Base-by-base conservation (phyloP, 805 yeast genomes). In the Yamadazyma paraphyllophila region DNA sequence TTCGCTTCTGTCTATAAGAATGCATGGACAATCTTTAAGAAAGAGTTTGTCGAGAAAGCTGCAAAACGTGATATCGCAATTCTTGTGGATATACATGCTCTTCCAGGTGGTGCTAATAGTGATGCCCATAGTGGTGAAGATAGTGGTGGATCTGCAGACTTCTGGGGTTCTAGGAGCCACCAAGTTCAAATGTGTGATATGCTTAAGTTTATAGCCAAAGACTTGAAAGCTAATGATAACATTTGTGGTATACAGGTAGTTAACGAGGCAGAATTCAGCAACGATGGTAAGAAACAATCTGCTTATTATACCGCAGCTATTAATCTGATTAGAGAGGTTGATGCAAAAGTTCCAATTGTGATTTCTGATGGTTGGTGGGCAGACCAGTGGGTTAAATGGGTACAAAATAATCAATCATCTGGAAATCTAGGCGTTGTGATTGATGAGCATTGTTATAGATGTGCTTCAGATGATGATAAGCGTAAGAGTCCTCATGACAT, bases 291-390 rank as follows among this genome's bases (percentile, higher is more conserved):
- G 30, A 66, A 66, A 17, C 88, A 83, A 57, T 70, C 74, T 50
- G 57, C 62, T 3, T 92, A 83, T 63, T 91, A 91, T 60, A 56
- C 73, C 8, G 75, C 77, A 14, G 96, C 96, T 0, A 68, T 81
- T 31, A 69, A 71, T 29, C 73, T 75, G 34, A 83, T 92, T 36
- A 71, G 92, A 26, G 60, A 63, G 15, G 68, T 72, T 12, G 85
- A 88, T 58, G 39, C 62, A 1, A 63, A 63, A 2, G 64, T 89
- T 29, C 96, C 96, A 0, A 71, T 92, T 5, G 68, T 86, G 13
- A 85, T 92, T 30, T 88, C 96, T 1, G 98, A 92, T 61, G 96
- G 96, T 2, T 94, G 98, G 98, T 84, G 89, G 83, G 78, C 94
- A 4, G 77, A 78, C 52, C 87, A 80, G 59, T 88, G 90, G 88